These are phyloP conservation scores for Malassezia slooffiae DNA, from an alignment of 1,284 basidiomycete species.

Conservation along the genomic window DNA sequence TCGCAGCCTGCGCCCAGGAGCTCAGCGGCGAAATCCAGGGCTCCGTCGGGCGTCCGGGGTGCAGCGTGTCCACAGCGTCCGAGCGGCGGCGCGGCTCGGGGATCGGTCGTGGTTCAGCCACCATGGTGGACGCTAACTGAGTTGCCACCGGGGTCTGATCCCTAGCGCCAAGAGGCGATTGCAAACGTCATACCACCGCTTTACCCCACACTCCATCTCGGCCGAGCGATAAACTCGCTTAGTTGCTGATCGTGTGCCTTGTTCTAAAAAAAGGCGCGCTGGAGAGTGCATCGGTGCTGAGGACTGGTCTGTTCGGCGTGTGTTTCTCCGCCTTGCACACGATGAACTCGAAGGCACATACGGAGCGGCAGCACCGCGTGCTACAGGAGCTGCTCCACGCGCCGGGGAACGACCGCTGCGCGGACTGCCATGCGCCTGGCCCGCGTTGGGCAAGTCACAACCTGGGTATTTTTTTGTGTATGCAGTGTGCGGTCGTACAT, in stretches of 20 bases:
- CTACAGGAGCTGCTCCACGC: slow-evolving; percentile 58
- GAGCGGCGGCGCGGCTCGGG: not conserved
- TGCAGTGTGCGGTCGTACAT: slow-evolving; percentile 72
- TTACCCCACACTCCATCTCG: no score
- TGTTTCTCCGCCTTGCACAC: not conserved
- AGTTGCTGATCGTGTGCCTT: no score
- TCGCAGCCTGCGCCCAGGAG: not conserved
- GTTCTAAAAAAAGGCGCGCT: no score
- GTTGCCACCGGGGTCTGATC: no score
- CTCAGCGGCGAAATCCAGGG: not conserved
- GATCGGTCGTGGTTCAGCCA: slow-evolving; percentile 1
- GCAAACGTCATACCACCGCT: no score
- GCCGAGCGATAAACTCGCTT: no score
- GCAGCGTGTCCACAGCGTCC: slow-evolving; percentile 1
- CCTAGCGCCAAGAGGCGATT: no score
- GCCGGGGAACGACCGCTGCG: slow-evolving; percentile 73
- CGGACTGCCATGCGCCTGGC: slow-evolving; percentile 64
- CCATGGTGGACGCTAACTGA: no score
- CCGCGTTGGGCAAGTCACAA: slow-evolving; percentile 74
- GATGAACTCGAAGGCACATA: slow-evolving; percentile 34
- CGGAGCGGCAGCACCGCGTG: slow-evolving; percentile 60
- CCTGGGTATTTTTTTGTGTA: slow-evolving; percentile 52
- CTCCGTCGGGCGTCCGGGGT: not conserved
- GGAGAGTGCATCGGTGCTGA: not conserved
- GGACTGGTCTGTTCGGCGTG: not conserved